Percentiles rank a stretch among this genome's conserved stretches.
Conservation (phyloP, 441 rosid species). For the Isatis lusitanica region DNA sequence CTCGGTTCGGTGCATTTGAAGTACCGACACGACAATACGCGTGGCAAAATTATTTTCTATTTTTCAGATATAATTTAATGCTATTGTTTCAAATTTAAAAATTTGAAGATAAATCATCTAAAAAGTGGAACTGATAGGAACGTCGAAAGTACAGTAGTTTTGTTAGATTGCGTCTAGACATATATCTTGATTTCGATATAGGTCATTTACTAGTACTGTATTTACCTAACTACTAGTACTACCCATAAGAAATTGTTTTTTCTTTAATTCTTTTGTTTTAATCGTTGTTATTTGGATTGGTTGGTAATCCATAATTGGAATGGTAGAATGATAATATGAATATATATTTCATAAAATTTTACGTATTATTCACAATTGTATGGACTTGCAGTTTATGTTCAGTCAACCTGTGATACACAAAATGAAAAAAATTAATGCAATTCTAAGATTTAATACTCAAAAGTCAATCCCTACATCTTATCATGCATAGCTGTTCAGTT, state of each 20-base stretch:
- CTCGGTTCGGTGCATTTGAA: conserved; percentile 29
- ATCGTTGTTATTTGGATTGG: background rate
- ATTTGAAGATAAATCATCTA: background rate
- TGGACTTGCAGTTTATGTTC: background rate
- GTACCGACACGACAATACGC: conserved; percentile 28
- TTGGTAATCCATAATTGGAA: background rate
- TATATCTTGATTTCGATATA: background rate
- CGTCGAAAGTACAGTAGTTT: background rate
- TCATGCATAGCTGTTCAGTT: background rate
- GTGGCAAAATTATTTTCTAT: background rate
- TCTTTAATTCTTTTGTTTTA: background rate
- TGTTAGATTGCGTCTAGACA: conserved; percentile 20
- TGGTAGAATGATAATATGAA: background rate
- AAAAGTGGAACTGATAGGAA: background rate
- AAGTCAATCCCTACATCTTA: background rate
- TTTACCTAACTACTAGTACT: background rate
- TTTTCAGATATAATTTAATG: background rate
- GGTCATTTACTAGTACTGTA: background rate
- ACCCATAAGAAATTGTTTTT: background rate
- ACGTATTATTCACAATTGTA: background rate
- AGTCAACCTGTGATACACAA: background rate
- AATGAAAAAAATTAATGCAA: background rate
- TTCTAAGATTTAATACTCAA: background rate
- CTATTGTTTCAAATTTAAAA: background rate
- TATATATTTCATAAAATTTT: background rate